Base-by-base conservation (phyloP, 257 asterid species). In the Ocimum tenuiflorum region DNA sequence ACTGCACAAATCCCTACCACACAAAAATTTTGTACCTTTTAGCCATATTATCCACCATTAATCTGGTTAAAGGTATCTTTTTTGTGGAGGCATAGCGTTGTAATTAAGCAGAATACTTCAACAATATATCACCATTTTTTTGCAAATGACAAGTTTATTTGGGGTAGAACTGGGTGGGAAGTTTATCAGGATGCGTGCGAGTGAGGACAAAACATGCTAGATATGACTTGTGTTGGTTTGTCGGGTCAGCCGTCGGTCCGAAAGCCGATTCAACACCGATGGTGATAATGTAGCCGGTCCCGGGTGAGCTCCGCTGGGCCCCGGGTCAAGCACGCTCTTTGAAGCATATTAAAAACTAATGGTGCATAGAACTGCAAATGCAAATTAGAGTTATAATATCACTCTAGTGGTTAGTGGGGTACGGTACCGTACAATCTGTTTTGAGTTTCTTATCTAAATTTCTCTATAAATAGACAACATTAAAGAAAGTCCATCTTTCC, bases 21-120 rank as follows among this genome's bases (percentile, higher is more conserved):
- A n/a, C n/a, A n/a, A n/a, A n/a, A n/a, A n/a, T n/a, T n/a, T n/a
- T n/a, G n/a, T n/a, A n/a, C n/a, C n/a, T n/a, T n/a, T n/a, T n/a
- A n/a, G n/a, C 96, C 99, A 94, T 90, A 78, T 94, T 94, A 71
- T 94, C 99, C 65, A 94, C 80, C 99, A 90, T 90, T 79, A 94
- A 85, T 77, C 97, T 86, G 36, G 85, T 82, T 72, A 90, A 71
- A 39, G 84, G 79, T 23, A 95, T 83, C 75, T 83, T 83, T 38
- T 79, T 73, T 56, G 81, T 74, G 64, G 97, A 80, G 70, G 97
- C 95, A 74, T 90, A 94, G 29, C 78, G 68, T 53, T 90, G 75
- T 24, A 85, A 91, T 82, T 90, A 83, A 62, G 67, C 52, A 67
- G 49, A 57, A 65, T 50, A 43, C 38, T 39, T 67, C 10, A 48